Base-by-base conservation (phyloP, 2,329 filamentous ascomycete species). In the Diaporthe ilicicola region DNA sequence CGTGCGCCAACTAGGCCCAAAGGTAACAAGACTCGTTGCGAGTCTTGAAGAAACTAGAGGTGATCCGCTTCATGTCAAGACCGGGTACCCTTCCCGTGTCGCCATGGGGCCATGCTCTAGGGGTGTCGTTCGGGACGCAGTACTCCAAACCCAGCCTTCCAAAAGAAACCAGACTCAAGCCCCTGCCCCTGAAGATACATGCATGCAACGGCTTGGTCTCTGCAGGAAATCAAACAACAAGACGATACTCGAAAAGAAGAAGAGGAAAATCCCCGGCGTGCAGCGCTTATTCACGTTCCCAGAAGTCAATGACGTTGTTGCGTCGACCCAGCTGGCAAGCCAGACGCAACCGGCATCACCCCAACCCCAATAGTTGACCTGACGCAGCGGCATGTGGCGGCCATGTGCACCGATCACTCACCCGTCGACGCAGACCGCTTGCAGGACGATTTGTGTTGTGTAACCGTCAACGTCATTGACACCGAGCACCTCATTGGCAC, bases 391-490 rank as follows among this genome's bases (percentile, higher is more conserved):
- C n/a, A 42, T 39, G 7, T 34, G 32, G 32, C 19, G 42, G 29
- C 42, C 59, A 62, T 62, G 59, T 48, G 27, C 59, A 34, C 59
- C 27, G 46, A 39, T n/a, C n/a, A 29, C 15, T 61, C n/a, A 4
- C n/a, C n/a, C n/a, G n/a, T n/a, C n/a, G 8, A 48, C 10, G 19
- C 37, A 61, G 12, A 44, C 55, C 39, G 37, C 39, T 8, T 59
- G 54, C 37, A n/a, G 55, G 29, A 64, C 59, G 50, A 64, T 50
- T 50, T 13, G 8, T n/a, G 59, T 64, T 64, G 59, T 64, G 59
- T 64, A 13, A 50, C 59, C 44, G 2, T 27, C n/a, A 46, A 64
- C 55, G 67, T 69, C 67, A 69, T 69, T 53, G 56, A 69, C 12
- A 22, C 13, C 17, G 44, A 42, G 37, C 10, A 22, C 19, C 6